Evolutionary conservation across 495 filamentous ascomycete genomes (phyloP).

Genomic region (Saxispiralis lemnorum): DNA sequence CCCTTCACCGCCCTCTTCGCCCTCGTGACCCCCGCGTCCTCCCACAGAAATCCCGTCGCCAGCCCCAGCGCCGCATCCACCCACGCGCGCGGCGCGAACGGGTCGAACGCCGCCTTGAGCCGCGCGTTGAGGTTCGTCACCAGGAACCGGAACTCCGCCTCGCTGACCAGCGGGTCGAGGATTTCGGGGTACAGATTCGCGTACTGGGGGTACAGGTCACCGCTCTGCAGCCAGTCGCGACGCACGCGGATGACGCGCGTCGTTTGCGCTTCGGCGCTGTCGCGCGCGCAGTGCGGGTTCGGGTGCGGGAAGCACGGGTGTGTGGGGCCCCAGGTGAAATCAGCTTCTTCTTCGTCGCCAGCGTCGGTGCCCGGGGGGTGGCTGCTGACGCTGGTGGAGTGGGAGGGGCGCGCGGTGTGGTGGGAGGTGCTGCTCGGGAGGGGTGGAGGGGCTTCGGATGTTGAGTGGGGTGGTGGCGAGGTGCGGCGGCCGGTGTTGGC

Average conservation of each 20-base stretch:
- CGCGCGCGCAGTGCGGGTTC: conserved; percentile 74
- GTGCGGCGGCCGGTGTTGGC: neutral
- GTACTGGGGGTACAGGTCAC: conserved; percentile 83
- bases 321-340: conserved; percentile 58
- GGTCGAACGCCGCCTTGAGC: conserved; percentile 12
- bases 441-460: neutral
- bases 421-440: neutral
- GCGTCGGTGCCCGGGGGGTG: neutral
- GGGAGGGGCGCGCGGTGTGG: neutral
- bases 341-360: conserved; percentile 30
- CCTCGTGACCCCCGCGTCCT: conserved; percentile 51
- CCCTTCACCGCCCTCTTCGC: conserved; percentile 6
- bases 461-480: neutral
- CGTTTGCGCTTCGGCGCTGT: conserved; percentile 49
- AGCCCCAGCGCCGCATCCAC: conserved; percentile 11
- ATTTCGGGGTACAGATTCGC: conserved; percentile 93
- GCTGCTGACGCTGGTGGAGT: neutral
- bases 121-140: conserved; percentile 11
- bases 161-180: conserved; percentile 60
- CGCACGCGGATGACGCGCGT: conserved; percentile 84
- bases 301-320: conserved; percentile 86
- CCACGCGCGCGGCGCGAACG: conserved; percentile 7
- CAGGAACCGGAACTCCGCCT: conserved; percentile 34
- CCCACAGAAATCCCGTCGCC: conserved; percentile 80
- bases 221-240: conserved; percentile 75